Conservation (phyloP, 2,329 filamentous ascomycete species). For the Nakataea oryzae region DNA sequence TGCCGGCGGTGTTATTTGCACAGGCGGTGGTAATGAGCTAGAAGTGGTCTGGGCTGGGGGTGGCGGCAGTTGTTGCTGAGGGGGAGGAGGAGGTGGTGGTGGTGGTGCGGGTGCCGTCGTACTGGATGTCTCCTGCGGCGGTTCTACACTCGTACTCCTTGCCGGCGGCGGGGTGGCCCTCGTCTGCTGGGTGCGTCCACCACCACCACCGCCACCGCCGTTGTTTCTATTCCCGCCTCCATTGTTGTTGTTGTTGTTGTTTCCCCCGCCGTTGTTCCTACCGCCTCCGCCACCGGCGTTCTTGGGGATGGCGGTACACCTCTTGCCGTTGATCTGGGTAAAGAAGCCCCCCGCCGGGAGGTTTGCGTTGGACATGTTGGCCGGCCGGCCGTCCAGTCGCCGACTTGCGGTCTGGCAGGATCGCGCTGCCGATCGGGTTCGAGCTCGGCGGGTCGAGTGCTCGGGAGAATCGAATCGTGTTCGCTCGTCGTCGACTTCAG, state of each 20-base stretch:
- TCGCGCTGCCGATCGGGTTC: conserved; percentile 6
- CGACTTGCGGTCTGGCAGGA: not conserved
- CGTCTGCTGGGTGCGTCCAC: conserved; percentile 4
- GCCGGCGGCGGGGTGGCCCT: conserved; percentile 4
- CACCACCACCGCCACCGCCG: no score
- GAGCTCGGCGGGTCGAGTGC: conserved; percentile 3
- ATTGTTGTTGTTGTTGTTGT: conserved; percentile 9
- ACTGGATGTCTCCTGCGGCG: conserved; percentile 13
- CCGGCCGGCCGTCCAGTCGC: not conserved
- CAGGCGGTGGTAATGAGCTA: not conserved
- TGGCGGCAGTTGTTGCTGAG: not conserved
- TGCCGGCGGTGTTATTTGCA: conserved; percentile 5
- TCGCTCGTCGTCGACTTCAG: not conserved
- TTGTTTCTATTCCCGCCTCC: conserved; percentile 5
- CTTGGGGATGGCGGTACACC: conserved; percentile 43
- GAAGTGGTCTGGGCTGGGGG: not conserved
- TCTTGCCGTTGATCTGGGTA: conserved; percentile 36
- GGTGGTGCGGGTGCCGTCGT: conserved; percentile 22
- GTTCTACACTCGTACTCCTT: conserved; percentile 10
- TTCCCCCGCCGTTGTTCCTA: conserved; percentile 4
- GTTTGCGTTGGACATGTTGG: conserved; percentile 28
- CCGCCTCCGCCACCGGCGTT: conserved; percentile 9
- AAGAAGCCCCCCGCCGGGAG: conserved; percentile 36
- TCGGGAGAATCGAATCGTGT: conserved; percentile 1
- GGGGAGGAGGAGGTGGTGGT: conserved; percentile 10